A percentile compares a stretch with the other conserved stretches of the same genome.
phyloP scores from a whole-genome alignment of 768 basidiomycete genomes.

The Pluteus cervinus region DNA sequence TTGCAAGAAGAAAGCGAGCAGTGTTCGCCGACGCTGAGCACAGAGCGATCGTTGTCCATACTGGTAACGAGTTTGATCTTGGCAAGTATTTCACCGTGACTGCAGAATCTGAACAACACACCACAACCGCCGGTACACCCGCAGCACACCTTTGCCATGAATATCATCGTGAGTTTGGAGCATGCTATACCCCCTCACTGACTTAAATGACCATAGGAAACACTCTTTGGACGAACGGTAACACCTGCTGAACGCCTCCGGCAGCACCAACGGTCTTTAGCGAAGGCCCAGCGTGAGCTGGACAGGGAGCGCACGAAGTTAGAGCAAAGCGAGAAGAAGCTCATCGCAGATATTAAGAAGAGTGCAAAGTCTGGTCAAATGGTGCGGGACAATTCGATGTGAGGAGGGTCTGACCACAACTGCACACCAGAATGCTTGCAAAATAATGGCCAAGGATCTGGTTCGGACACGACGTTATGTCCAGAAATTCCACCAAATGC shows the following conservation, averaged over 20 bases:
- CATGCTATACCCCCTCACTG: neutral
- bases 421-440: conserved; percentile 81
- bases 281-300: conserved; percentile 96
- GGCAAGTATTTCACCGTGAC: no score
- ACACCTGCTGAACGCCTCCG: conserved; percentile 96
- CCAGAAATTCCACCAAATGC: conserved; percentile 99
- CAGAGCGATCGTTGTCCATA: no score
- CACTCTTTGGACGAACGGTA: conserved; percentile 88
- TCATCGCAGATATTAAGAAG: conserved; percentile 92
- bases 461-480: conserved; percentile 93
- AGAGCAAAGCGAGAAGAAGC: conserved; percentile 96
- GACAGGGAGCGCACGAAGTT: conserved; percentile 93
- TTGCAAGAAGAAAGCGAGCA: conserved; percentile 60
- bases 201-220: conserved; percentile 57
- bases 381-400: conserved; percentile 37
- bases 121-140: no score
- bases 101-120: no score
- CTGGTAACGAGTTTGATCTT: no score
- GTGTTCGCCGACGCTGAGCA: conserved; percentile 55
- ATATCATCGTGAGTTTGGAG: conserved; percentile 59
- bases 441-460: conserved; percentile 99
- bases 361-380: conserved; percentile 94
- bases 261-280: conserved; percentile 92
- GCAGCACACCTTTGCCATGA: no score
- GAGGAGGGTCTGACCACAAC: conserved; percentile 11